Evolutionary conservation across 805 yeast species (phyloP).

Genomic region (Saturnispora halmiae): DNA sequence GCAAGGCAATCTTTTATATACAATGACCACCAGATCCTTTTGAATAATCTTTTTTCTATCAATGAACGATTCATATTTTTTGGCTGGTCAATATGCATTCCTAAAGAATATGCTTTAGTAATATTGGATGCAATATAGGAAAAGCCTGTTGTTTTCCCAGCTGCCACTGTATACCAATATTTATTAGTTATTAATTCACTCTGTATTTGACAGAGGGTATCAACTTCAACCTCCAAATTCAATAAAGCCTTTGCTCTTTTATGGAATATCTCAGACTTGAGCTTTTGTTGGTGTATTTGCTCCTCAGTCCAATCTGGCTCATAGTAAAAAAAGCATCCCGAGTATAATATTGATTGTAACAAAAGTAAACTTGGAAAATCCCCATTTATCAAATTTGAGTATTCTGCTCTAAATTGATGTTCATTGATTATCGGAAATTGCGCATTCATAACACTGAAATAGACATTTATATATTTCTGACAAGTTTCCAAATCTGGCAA

Average conservation of each 20-base stretch:
- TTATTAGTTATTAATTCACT: constrained; percentile 53
- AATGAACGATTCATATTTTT: constrained; percentile 10
- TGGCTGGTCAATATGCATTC: constrained; percentile 48
- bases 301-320: constrained; percentile 43
- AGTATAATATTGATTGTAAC: constrained; percentile 56
- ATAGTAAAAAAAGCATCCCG: constrained; percentile 54
- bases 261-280: constrained; percentile 41
- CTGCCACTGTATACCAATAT: constrained; percentile 54
- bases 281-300: constrained; percentile 34
- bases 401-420: constrained; percentile 48
- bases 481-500: constrained; percentile 54
- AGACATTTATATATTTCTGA: constrained; percentile 50
- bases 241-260: constrained; percentile 67
- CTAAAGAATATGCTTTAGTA: constrained; percentile 51
- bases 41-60: constrained; percentile 37
- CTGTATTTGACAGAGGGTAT: constrained; percentile 53
- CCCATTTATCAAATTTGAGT: constrained; percentile 36
- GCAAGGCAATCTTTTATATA: constrained; percentile 58
- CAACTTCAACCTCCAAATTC: constrained; percentile 60
- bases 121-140: constrained; percentile 33
- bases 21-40: constrained; percentile 71
- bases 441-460: constrained; percentile 59
- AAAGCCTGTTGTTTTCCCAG: constrained; percentile 57
- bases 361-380: constrained; percentile 55
- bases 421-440: constrained; percentile 59